Percentiles rank a stretch among this genome's conserved stretches.
Evolutionary conservation across 305 asterid genomes (phyloP).

Genomic region (Rubia balearica): DNA sequence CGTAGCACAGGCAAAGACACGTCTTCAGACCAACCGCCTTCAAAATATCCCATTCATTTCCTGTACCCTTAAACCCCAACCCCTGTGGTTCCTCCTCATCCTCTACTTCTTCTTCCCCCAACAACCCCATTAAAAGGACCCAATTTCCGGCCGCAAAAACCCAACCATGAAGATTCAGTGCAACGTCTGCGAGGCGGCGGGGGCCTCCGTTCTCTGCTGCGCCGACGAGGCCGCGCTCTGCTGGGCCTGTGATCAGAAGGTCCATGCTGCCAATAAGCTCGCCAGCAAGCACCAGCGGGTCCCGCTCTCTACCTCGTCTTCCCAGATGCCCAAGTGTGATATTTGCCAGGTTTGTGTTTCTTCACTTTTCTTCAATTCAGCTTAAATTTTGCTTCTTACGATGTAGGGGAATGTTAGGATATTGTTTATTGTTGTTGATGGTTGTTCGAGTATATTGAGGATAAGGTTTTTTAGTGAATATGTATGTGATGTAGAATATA

Average conservation of each 20-base stretch:
- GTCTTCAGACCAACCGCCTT: constrained; percentile 16
- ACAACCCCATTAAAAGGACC: background rate
- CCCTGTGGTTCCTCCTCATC: background rate
- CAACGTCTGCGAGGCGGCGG: constrained; percentile 77
- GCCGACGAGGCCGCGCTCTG: constrained; percentile 98
- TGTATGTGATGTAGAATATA: no score
- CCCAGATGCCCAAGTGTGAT: constrained; percentile 86
- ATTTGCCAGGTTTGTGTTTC: constrained; percentile 67
- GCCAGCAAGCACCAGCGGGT: constrained; percentile 84
- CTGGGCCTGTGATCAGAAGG: constrained; percentile 60
- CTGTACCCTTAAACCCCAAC: constrained; percentile 6
- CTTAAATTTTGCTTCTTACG: background rate
- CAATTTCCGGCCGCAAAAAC: background rate
- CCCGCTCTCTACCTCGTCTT: constrained; percentile 47
- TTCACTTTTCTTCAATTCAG: background rate
- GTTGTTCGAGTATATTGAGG: background rate
- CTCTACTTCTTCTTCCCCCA: background rate
- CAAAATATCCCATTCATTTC: constrained; percentile 6
- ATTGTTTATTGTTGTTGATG: background rate
- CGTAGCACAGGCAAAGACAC: constrained; percentile 11
- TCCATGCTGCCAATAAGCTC: constrained; percentile 84
- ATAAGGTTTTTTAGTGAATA: no score
- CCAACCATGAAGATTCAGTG: constrained; percentile 79
- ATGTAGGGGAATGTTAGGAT: background rate
- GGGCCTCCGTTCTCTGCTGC: constrained; percentile 81